Evolutionary conservation across 345 rosid genomes (phyloP).

Genomic region (Nasturtium officinale): DNA sequence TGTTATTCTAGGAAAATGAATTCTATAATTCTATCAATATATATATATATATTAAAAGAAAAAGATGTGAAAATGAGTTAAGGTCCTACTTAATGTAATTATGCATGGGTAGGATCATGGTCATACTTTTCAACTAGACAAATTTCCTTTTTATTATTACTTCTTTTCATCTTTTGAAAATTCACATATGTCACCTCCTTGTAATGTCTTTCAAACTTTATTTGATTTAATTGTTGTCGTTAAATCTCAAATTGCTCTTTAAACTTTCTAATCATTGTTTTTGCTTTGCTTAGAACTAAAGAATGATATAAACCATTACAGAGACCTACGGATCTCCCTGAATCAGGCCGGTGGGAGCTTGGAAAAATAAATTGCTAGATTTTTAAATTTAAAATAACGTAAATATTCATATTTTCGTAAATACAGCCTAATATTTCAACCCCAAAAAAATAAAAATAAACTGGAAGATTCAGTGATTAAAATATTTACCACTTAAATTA

Average conservation of each 20-base stretch:
- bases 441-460: neutral
- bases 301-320: conserved; percentile 19
- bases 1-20: too few species aligned
- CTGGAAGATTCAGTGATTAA: neutral
- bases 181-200: conserved; percentile 33
- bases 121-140: conserved; percentile 46
- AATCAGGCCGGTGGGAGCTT: neutral
- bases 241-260: conserved; percentile 29
- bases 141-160: conserved; percentile 43
- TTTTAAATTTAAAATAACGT: neutral
- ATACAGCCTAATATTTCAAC: neutral
- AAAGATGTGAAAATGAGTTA: conserved; percentile 19
- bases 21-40: too few species aligned
- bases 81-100: conserved; percentile 42
- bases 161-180: conserved; percentile 39
- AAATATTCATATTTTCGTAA: neutral
- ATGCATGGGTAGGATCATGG: conserved; percentile 36
- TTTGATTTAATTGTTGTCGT: conserved; percentile 13
- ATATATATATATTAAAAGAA: too few species aligned
- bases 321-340: neutral
- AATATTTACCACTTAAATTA: neutral
- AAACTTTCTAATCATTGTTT: conserved; percentile 32
- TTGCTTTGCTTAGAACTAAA: conserved; percentile 39
- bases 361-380: neutral
- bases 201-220: conserved; percentile 18